Percentiles rank a stretch among this genome's conserved stretches.
Conservation (phyloP, 1,139 yeast species). For the Magnusiomyces clavatus region DNA sequence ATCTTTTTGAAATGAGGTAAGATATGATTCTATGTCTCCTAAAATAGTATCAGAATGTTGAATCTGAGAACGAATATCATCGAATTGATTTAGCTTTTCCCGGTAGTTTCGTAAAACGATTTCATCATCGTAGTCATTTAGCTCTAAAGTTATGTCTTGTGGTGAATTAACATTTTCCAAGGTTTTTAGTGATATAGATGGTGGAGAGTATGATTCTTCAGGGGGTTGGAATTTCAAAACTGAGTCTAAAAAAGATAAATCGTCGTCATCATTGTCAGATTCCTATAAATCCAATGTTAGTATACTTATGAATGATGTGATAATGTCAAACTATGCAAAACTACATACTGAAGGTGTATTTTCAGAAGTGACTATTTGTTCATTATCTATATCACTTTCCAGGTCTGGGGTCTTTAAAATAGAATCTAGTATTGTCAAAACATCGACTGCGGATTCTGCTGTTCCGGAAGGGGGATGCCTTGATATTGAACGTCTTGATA, state of each 20-base stretch:
- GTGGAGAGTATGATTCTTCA: no score
- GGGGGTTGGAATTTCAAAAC: neutral
- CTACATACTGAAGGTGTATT: no score
- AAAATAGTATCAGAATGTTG: constrained; percentile 35
- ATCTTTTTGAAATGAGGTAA: constrained; percentile 48
- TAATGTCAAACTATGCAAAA: no score
- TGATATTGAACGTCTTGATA: constrained; percentile 13
- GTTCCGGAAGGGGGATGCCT: constrained; percentile 18
- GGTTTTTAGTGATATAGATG: no score
- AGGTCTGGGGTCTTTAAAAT: constrained; percentile 5
- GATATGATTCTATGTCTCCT: constrained; percentile 35
- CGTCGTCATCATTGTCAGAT: neutral
- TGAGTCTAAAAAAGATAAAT: constrained; percentile 1
- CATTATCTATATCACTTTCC: neutral
- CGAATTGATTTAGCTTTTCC: constrained; percentile 26
- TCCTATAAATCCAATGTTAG: no score
- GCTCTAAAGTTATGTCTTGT: no score
- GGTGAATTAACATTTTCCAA: no score
- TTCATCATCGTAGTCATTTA: constrained; percentile 4
- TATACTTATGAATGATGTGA: no score
- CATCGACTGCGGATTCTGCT: constrained; percentile 10
- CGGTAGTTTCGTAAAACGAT: constrained; percentile 9
- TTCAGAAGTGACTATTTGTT: no score
- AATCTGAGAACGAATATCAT: constrained; percentile 35
- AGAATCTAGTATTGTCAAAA: constrained; percentile 10